phyloP scores from a whole-genome alignment of 768 basidiomycete species.

The Mycena polygramma region DNA sequence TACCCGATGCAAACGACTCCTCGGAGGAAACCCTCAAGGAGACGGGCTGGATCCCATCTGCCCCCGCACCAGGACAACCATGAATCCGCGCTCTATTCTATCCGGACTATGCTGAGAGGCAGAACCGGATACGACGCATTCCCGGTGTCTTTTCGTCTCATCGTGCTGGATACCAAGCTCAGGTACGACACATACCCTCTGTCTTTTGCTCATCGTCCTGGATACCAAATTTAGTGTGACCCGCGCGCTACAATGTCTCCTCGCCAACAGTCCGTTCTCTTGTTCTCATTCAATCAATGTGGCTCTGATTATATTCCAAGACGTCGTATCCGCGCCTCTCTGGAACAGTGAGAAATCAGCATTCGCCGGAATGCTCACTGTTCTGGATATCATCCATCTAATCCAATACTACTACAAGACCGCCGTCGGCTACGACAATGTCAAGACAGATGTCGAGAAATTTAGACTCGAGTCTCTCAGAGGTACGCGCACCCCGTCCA shows the following conservation, averaged over 20 bases:
- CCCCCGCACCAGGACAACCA: slow-evolving; percentile 75
- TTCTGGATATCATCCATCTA: slow-evolving; percentile 98
- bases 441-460: slow-evolving; percentile 91
- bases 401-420: slow-evolving; percentile 98
- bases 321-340: slow-evolving; percentile 96
- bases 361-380: slow-evolving; percentile 99
- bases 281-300: slow-evolving; percentile 17
- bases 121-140: slow-evolving; percentile 96
- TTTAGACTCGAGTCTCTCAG: slow-evolving; percentile 90
- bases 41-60: slow-evolving; percentile 71
- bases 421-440: slow-evolving; percentile 76
- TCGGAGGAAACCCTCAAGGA: slow-evolving; percentile 65
- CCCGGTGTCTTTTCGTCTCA: slow-evolving; percentile 95
- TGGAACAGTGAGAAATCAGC: slow-evolving; percentile 96
- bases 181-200: slow-evolving; percentile 97
- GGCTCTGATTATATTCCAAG: slow-evolving; percentile 55
- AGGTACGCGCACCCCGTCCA: slow-evolving; percentile 63
- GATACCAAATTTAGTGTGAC: slow-evolving; percentile 97
- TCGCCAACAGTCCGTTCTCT: slow-evolving; percentile 74
- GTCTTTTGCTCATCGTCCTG: slow-evolving; percentile 95
- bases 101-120: slow-evolving; percentile 86
- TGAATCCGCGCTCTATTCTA: slow-evolving; percentile 74
- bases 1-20: slow-evolving; percentile 12
- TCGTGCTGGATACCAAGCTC: slow-evolving; percentile 95
- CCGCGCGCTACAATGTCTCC: slow-evolving; percentile 90